Evolutionary conservation across 129 eudicot species (phyloP).

Genomic region (Pulicaria dysenterica): DNA sequence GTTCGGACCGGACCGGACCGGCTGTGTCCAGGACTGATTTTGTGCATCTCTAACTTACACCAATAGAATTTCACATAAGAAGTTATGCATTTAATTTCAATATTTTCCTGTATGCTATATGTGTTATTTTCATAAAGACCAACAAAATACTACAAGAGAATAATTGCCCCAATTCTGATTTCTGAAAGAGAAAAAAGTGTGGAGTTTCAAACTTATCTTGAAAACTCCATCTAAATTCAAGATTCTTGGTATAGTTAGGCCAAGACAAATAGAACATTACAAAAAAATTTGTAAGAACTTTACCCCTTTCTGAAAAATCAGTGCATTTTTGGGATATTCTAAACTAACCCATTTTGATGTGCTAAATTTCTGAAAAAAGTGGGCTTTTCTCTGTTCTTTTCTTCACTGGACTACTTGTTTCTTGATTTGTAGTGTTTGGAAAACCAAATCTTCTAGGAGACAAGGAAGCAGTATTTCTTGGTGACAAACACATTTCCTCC

Average conservation of each 20-base stretch:
- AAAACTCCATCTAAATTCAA: constrained; percentile 32
- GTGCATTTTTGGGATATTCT: constrained; percentile 9
- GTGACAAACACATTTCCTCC: constrained; percentile 74
- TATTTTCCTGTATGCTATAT: too few relatives aligned
- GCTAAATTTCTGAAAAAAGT: constrained; percentile 33
- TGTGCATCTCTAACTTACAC: too few relatives aligned
- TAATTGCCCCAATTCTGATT: constrained; percentile 7
- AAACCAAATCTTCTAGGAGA: constrained; percentile 44
- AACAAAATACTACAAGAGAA: constrained; percentile 10
- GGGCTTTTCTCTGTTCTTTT: constrained; percentile 45
- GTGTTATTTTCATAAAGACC: constrained; percentile 1
- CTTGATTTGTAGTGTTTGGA: constrained; percentile 30
- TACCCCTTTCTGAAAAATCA: constrained; percentile 17
- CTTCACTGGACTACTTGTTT: constrained; percentile 31
- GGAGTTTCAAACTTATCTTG: constrained; percentile 21
- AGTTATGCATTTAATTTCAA: too few relatives aligned
- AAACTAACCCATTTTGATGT: not conserved
- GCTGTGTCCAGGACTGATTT: too few relatives aligned
- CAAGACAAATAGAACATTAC: constrained; percentile 18
- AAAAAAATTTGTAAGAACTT: constrained; percentile 23
- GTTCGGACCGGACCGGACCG: too few relatives aligned
- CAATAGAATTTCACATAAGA: too few relatives aligned
- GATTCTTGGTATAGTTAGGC: not conserved
- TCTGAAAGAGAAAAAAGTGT: not conserved
- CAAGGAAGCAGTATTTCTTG: constrained; percentile 37